These are phyloP conservation scores for Mortierella sp. DNA, from an alignment of 371 early-diverging fungal species.

Conservation along the genomic window DNA sequence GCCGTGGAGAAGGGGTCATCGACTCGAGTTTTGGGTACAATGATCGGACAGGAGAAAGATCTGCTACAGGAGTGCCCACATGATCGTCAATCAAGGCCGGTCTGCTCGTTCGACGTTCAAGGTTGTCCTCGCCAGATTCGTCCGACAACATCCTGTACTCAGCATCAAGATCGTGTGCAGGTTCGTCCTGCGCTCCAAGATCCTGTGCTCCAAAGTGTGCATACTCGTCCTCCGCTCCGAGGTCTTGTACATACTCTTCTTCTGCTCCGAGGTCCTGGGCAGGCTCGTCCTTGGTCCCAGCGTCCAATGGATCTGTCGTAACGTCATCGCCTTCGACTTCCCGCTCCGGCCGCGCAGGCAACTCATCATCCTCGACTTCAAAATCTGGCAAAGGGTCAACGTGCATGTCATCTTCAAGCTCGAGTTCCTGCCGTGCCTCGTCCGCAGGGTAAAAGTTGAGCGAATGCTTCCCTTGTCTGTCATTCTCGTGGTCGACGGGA, in stretches of 20 bases:
- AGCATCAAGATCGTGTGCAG: not conserved
- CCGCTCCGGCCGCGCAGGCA: not conserved
- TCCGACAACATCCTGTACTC: not conserved
- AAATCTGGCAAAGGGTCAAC: not conserved
- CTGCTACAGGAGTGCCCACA: not conserved
- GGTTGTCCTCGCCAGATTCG: not conserved
- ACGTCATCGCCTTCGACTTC: too few relatives aligned
- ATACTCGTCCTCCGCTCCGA: not conserved
- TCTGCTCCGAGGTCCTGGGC: not conserved
- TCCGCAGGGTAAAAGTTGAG: not conserved
- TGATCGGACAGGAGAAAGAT: not conserved
- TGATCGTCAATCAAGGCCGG: constrained; percentile 8
- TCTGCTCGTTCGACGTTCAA: not conserved
- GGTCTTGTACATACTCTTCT: not conserved
- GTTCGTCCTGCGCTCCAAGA: not conserved
- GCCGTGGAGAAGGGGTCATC: not conserved
- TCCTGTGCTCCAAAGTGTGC: not conserved
- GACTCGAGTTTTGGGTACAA: not conserved
- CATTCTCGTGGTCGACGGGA: not conserved
- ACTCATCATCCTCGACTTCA: not conserved
- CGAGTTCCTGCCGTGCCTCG: not conserved
- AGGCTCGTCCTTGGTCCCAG: not conserved
- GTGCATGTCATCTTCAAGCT: not conserved
- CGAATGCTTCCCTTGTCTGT: not conserved
- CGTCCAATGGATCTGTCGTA: not conserved